Evolutionary conservation across 306 rosid genomes (phyloP), one percentile per base, ranked within the genome.

Genomic region (Mimosa pudica): DNA sequence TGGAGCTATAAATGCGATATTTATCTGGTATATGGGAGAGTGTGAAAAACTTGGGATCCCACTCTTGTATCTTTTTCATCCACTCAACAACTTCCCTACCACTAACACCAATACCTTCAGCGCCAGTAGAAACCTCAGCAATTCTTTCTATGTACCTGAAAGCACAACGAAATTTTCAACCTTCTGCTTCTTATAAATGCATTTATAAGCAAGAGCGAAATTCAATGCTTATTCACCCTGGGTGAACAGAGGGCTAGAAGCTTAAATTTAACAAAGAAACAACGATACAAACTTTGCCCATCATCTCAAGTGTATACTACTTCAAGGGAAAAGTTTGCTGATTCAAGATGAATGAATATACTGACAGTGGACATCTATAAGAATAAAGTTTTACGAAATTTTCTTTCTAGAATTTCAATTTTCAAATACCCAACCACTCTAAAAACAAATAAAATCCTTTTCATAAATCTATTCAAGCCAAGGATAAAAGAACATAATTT

Each of bases 121-220:
- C 51, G 60, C 97, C 92, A 2, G 93, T 79, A 17, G 99, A 91
- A 71, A 93, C 89, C 4, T 79, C 75, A 4, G 98, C 97, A 77
- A 95, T 91, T 86, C 97, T 90, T 84, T 95, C 99, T 35, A 95
- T 86, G 81, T 95, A 95, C 87, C 99, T 95, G 90, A 80, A 89
- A 75, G 51, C 81, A 51, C 76, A 49, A 70, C 14, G 32, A 74
- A 63, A 68, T 48, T 16, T 67, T 75, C 72, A 70, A 72, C 75
- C 49, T 42, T 80, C 49, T 60, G 20, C 33, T 51, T 2, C 6
- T 46, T 57, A 67, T 74, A 77, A 20, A 41, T 47, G 38, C 55
- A 78, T 62, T 18, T 36, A 13, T 62, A 70, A 38, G 42, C 62
- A 78, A 6, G 14, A 17, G 77, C 49, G n/a, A 67, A 60, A 57